Percentiles rank a stretch among this genome's conserved stretches.
These are phyloP conservation scores for Leccinum subgranulosum DNA, from an alignment of 768 basidiomycete genomes.

Conservation along the genomic window DNA sequence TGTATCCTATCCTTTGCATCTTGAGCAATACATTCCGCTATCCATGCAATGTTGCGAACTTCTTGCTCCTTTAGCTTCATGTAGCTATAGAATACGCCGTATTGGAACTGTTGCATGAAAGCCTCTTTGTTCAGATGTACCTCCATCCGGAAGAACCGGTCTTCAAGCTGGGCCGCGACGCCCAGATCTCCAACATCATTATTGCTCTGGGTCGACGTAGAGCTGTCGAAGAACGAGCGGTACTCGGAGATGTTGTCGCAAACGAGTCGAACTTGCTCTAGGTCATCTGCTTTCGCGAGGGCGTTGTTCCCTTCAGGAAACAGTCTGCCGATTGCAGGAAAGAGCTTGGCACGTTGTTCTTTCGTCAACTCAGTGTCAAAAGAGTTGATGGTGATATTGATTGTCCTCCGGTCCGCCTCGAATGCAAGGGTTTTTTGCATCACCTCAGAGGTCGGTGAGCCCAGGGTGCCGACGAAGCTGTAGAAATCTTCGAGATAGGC, in stretches of 20 bases:
- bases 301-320: constrained; percentile 96
- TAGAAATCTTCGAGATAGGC: constrained; percentile 98
- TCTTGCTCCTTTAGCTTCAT: constrained; percentile 92
- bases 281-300: constrained; percentile 90
- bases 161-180: constrained; percentile 74
- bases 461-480: constrained; percentile 72
- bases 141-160: constrained; percentile 91
- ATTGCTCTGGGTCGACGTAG: constrained; percentile 34
- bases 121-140: constrained; percentile 92
- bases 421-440: constrained; percentile 93
- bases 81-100: constrained; percentile 89
- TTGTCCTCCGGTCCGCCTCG: constrained; percentile 93
- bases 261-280: constrained; percentile 86
- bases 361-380: constrained; percentile 94
- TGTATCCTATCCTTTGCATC: constrained; percentile 94
- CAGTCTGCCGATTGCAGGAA: constrained; percentile 89
- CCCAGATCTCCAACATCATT: constrained; percentile 42
- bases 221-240: constrained; percentile 79
- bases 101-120: constrained; percentile 97
- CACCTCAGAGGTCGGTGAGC: constrained; percentile 83
- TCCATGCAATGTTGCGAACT: constrained; percentile 86
- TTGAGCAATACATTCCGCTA: constrained; percentile 98
- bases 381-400: constrained; percentile 99
- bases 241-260: constrained; percentile 91
- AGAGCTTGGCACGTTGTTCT: constrained; percentile 91